These are phyloP conservation scores for Malassezia restricta DNA, from an alignment of 1,284 basidiomycete genomes.

Conservation along the genomic window DNA sequence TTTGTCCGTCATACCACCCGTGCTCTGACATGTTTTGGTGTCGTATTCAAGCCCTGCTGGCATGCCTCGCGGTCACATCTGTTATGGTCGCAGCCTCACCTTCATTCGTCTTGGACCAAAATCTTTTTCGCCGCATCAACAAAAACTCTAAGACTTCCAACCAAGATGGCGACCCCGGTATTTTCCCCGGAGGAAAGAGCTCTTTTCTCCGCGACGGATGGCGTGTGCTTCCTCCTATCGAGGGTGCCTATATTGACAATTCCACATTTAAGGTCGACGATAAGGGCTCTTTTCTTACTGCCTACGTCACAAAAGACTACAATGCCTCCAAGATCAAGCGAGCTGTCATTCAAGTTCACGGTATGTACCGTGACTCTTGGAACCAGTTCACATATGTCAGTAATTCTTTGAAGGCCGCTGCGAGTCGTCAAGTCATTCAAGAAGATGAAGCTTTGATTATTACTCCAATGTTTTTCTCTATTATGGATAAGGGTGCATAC, in stretches of 20 bases:
- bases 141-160: neutral
- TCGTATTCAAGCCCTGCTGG: no score
- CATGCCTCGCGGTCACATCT: no score
- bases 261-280: conserved; percentile 22
- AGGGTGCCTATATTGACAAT: conserved; percentile 30
- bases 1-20: no score
- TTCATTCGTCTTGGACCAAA: neutral
- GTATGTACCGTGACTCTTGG: conserved; percentile 35
- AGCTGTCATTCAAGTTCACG: conserved; percentile 35
- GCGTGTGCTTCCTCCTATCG: conserved; percentile 19
- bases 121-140: neutral
- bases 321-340: conserved; percentile 28
- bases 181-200: neutral
- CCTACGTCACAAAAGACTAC: conserved; percentile 25
- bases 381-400: conserved; percentile 38
- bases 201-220: neutral
- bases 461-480: conserved; percentile 32
- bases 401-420: conserved; percentile 18
- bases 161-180: neutral
- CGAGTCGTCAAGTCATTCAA: conserved; percentile 16
- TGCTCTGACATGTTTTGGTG: no score
- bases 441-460: conserved; percentile 31
- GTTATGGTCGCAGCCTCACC: no score
- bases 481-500: conserved; percentile 27
- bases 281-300: conserved; percentile 18